These are phyloP conservation scores for Phascolomyces articulosus DNA, from an alignment of 371 early-diverging fungal genomes.

Conservation along the genomic window DNA sequence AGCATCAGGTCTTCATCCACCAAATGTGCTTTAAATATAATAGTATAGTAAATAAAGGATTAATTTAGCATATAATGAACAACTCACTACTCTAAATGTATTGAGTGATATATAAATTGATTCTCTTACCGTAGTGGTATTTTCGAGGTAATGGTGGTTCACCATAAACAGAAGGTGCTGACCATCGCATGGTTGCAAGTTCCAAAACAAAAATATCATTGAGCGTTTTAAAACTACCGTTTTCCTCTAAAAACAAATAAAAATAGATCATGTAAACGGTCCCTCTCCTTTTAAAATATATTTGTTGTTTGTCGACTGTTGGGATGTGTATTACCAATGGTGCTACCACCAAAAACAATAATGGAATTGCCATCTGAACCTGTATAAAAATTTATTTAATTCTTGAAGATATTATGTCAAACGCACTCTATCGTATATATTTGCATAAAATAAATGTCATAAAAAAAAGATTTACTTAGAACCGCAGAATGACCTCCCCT, in stretches of 20 bases:
- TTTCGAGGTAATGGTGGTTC: conserved; percentile 41
- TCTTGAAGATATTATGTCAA: too few species aligned
- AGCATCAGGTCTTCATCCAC: conserved; percentile 28
- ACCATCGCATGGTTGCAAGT: conserved; percentile 39
- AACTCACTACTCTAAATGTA: too few species aligned
- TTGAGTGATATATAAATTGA: too few species aligned
- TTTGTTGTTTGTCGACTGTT: too few species aligned
- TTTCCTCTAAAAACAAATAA: conserved; percentile 6
- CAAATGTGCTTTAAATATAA: conserved; percentile 19
- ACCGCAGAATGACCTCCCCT: conserved; percentile 46
- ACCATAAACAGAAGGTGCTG: conserved; percentile 36
- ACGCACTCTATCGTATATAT: too few species aligned
- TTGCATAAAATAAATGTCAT: neutral
- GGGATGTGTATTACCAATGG: conserved; percentile 17
- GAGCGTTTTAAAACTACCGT: conserved; percentile 19
- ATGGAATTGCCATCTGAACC: conserved; percentile 11
- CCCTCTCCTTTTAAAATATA: too few species aligned
- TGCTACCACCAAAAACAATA: conserved; percentile 45
- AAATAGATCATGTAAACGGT: neutral
- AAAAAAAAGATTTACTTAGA: conserved; percentile 22
- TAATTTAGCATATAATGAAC: neutral
- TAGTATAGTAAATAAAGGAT: neutral
- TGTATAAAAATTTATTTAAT: neutral
- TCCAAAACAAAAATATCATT: conserved; percentile 46
- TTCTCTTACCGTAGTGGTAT: conserved; percentile 37